phyloP scores from a whole-genome alignment of 805 yeast species.

The Candida qinlingensis region DNA sequence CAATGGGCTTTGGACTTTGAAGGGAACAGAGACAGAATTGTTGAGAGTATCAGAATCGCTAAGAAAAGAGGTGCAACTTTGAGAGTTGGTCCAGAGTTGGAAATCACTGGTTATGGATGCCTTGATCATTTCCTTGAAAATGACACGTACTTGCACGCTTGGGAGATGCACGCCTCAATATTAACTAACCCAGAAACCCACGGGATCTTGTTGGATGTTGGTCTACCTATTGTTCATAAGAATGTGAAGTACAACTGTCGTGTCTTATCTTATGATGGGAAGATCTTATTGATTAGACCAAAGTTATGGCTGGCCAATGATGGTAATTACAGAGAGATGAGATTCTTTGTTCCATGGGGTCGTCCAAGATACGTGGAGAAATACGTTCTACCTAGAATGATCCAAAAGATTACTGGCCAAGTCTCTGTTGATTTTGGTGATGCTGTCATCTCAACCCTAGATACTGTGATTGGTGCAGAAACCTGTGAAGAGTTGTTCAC shows the following conservation, averaged over 20 bases:
- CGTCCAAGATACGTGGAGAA: constrained; percentile 71
- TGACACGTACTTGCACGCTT: constrained; percentile 82
- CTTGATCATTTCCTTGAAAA: constrained; percentile 90
- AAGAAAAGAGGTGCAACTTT: constrained; percentile 70
- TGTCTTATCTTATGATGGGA: constrained; percentile 70
- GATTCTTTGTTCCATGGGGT: constrained; percentile 94
- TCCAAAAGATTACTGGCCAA: constrained; percentile 66
- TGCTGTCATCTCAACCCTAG: constrained; percentile 77
- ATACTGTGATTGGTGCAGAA: constrained; percentile 92
- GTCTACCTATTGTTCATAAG: constrained; percentile 89
- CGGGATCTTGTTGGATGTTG: constrained; percentile 82
- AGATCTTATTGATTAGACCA: constrained; percentile 83
- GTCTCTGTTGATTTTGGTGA: constrained; percentile 77
- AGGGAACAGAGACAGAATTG: constrained; percentile 89
- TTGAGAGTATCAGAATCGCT: constrained; percentile 75
- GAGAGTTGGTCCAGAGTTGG: constrained; percentile 96
- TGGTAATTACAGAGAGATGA: constrained; percentile 97
- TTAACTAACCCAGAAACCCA: constrained; percentile 59
- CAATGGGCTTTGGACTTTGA: constrained; percentile 99
- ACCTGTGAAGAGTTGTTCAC: constrained; percentile 98
- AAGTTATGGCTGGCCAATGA: constrained; percentile 92
- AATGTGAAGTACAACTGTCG: constrained; percentile 91
- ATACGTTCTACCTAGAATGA: constrained; percentile 63
- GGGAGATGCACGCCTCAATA: constrained; percentile 90
- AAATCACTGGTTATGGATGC: constrained; percentile 91